Base-by-base conservation (phyloP, 140 eudicot genomes). In the Erigeron philadelphicus region DNA sequence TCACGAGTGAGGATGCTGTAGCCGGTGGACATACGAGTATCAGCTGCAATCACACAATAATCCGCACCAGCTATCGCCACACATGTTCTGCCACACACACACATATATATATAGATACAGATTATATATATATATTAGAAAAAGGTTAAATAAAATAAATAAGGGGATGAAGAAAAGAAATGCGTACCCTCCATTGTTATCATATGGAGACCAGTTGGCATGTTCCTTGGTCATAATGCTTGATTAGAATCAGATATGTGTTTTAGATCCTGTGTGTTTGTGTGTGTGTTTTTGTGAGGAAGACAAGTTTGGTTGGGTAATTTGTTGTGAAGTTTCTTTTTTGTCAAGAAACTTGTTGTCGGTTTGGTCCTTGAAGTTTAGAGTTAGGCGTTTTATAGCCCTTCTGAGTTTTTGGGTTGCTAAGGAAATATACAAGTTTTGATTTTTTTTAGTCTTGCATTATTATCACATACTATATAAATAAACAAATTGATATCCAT, bases 1-100 rank as follows among this genome's bases (percentile, higher is more conserved):
- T 93, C 98, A 43, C 98, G 90, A 64, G 98, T 93, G 74, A 93
- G 98, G 79, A 93, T 89, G 66, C 74, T 93, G 84, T 93, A 93
- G 44, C 98, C 98, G 42, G 96, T 84, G 11, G 98, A 93, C 96
- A 93, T 84, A 50, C 98, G 90, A 67, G 98, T 93, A 54, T 93
- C 98, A 41, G 98, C 83, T 0, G 98, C 98, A 76, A 93, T 83
- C 66, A 93, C 98, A 67, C 96, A 89, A 66, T 93, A 93, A 80
- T 93, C 96, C 17, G 96, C 82, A 60, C 98, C 98, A 2, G 96
- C 96, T 41, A 93, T 81, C 65, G 98, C 98, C 38, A 89, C 98
- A 31, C 87, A 82, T 3, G 98, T 89, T 64, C 96, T 89, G 82
- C 82, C 21, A 46, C 2, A 16, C 18, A 9, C 7, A 74, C 2